phyloP scores from a whole-genome alignment of 2,329 filamentous ascomycete species.

The Hypocrella siamensis region DNA sequence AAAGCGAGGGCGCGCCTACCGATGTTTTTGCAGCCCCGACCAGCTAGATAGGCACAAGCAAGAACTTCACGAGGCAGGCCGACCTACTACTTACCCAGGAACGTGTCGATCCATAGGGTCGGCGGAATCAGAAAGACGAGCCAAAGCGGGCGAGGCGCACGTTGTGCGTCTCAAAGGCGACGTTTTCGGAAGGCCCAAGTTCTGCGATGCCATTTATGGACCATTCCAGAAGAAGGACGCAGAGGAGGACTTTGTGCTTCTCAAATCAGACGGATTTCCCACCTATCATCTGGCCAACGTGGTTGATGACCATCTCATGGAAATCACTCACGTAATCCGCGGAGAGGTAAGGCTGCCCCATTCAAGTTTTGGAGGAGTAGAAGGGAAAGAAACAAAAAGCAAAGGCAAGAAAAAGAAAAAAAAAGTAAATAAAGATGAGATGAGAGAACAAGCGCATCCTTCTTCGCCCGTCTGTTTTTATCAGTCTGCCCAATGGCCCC shows the following conservation, averaged over 20 bases:
- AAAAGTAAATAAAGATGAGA: no score
- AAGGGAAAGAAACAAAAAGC: no score
- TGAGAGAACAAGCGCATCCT: no score
- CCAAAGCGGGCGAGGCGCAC: slow-evolving; percentile 51
- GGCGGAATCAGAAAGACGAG: slow-evolving; percentile 56
- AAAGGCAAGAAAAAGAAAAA: background rate
- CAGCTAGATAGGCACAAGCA: slow-evolving; percentile 53
- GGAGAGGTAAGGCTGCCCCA: slow-evolving; percentile 63
- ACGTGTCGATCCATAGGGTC: slow-evolving; percentile 53
- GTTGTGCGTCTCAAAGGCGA: slow-evolving; percentile 62
- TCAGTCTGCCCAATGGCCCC: background rate
- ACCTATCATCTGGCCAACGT: slow-evolving; percentile 98
- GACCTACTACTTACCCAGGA: slow-evolving; percentile 35
- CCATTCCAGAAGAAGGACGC: slow-evolving; percentile 36
- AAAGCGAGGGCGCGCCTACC: slow-evolving; percentile 60
- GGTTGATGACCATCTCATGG: slow-evolving; percentile 88
- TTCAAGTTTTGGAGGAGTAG: no score
- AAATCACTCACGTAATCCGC: slow-evolving; percentile 88
- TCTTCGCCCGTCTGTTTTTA: background rate
- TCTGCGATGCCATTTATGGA: slow-evolving; percentile 71
- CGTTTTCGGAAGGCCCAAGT: slow-evolving; percentile 37
- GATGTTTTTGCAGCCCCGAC: slow-evolving; percentile 76
- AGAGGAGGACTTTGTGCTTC: slow-evolving; percentile 71
- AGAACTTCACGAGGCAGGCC: slow-evolving; percentile 37
- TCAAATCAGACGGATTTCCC: slow-evolving; percentile 83